Percentiles rank a stretch among this genome's conserved stretches.
phyloP scores from a whole-genome alignment of 2,329 filamentous ascomycete genomes.

The Penicillium psychrosexuale region DNA sequence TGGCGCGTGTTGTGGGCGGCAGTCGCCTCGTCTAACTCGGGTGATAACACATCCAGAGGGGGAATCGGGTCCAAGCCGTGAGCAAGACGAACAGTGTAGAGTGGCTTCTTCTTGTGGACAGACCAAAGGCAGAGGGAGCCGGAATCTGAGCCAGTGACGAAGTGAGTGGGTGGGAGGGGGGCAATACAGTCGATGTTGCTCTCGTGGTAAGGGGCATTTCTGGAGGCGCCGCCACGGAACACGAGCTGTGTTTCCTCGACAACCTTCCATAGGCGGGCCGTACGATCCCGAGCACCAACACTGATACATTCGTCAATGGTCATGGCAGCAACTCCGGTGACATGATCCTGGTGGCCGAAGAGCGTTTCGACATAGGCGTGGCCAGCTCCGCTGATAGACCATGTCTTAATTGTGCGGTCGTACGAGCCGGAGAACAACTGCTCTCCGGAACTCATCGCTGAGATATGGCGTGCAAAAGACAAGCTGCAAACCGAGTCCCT shows the following conservation, averaged over 20 bases:
- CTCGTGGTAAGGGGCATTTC: conserved; percentile 57
- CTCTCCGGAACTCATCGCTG: conserved; percentile 57
- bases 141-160: conserved; percentile 91
- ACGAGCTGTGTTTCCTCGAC: conserved; percentile 93
- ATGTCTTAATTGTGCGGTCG: conserved; percentile 92
- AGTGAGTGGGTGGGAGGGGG: conserved; percentile 84
- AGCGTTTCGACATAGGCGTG: conserved; percentile 92
- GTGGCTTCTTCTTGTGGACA: conserved; percentile 88
- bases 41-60: conserved; percentile 65
- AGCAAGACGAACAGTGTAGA: conserved; percentile 73
- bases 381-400: conserved; percentile 74
- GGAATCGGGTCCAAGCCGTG: conserved; percentile 79
- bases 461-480: conserved; percentile 76
- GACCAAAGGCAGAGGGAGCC: conserved; percentile 85
- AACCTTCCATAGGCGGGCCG: conserved; percentile 92
- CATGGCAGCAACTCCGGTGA: conserved; percentile 78
- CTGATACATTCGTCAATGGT: conserved; percentile 85
- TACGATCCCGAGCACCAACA: conserved; percentile 86
- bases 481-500: conserved; percentile 81
- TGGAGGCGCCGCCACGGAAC: conserved; percentile 71
- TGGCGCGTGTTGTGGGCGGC: conserved; percentile 43
- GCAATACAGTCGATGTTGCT: conserved; percentile 90
- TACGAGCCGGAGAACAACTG: conserved; percentile 88
- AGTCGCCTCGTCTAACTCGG: conserved; percentile 64
- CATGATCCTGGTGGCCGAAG: conserved; percentile 91